phyloP scores from a whole-genome alignment of 306 rosid species.

The Herpetospermum pedunculosum region DNA sequence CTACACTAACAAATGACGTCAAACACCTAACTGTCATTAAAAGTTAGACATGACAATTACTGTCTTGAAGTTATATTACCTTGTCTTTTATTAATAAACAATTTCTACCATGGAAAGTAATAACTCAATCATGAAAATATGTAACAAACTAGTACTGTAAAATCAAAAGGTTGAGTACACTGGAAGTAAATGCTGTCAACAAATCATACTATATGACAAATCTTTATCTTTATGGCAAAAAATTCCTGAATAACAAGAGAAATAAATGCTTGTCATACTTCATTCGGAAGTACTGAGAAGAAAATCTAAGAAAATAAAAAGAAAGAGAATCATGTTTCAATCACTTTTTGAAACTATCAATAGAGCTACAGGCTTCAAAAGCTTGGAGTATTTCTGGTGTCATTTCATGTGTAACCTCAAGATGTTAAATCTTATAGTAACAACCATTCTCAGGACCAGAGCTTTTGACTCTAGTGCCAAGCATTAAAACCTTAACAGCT shows the following conservation, averaged over 20 bases:
- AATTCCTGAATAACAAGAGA: neutral
- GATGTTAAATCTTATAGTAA: neutral
- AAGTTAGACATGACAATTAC: neutral
- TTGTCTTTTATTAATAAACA: neutral
- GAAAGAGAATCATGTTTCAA: neutral
- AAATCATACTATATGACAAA: neutral
- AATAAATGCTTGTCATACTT: neutral
- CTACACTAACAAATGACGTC: neutral
- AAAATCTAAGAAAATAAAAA: neutral
- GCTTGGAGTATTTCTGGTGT: neutral
- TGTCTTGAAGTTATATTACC: neutral
- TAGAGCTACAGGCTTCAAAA: neutral
- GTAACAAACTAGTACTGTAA: neutral
- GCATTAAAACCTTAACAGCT: neutral
- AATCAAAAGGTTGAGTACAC: neutral
- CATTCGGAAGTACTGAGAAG: neutral
- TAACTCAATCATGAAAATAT: neutral
- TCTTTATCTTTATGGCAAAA: neutral
- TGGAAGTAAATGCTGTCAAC: neutral
- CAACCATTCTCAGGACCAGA: neutral
- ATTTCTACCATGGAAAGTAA: neutral
- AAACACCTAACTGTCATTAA: neutral
- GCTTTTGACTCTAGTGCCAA: neutral
- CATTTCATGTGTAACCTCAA: slow-evolving; percentile 5
- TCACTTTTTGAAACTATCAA: neutral